Base-by-base conservation (phyloP, 2,329 filamentous ascomycete genomes). In the Venturia carpophila region DNA sequence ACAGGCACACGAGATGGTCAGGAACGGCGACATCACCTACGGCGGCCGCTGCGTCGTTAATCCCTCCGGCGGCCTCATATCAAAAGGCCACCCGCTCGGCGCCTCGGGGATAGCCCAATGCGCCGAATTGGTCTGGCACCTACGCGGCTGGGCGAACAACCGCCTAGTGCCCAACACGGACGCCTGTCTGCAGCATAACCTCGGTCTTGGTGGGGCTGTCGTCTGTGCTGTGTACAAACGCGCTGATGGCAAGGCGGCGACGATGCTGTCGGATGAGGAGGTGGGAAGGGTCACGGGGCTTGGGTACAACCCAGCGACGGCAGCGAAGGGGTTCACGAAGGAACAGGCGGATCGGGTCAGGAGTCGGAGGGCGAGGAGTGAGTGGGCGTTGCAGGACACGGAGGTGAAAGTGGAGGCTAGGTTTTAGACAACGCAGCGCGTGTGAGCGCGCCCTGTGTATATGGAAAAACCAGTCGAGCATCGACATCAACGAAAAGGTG, bases 121-220 rank as follows among this genome's bases (percentile, higher is more conserved):
- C 74, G 91, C 93, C 5, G 93, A 97, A 79, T 81, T 97, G 15
- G 90, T 95, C 37, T 97, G 93, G 93, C 93, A 97, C 73, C 81
- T 97, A 71, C 85, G 93, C 69, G 93, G 93, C 15, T 97, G 93
- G 93, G 93, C 93, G 24, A 96, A 94, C 77, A 97, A 97, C 80
- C 84, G 93, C 49, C 79, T 86, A 19, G 83, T 89, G 1, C 79
- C 84, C 24, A 82, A 82, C 66, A 94, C 92, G 0, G 84, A 79
- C 67, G 86, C 85, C 66, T 90, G 89, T 66, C 79, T 97, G 69
- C 92, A 97, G 80, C 94, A 97, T 75, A 97, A 97, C 73, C 82
- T 97, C 1, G 94, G 93, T 0, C 82, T 97, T 5, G 93, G 93
- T 17, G 94, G 94, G 64, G 93, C 92, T 3, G 92, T 87, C 1